Base-by-base conservation (phyloP, 2,329 filamentous ascomycete species). In the Verticillium nubilum region DNA sequence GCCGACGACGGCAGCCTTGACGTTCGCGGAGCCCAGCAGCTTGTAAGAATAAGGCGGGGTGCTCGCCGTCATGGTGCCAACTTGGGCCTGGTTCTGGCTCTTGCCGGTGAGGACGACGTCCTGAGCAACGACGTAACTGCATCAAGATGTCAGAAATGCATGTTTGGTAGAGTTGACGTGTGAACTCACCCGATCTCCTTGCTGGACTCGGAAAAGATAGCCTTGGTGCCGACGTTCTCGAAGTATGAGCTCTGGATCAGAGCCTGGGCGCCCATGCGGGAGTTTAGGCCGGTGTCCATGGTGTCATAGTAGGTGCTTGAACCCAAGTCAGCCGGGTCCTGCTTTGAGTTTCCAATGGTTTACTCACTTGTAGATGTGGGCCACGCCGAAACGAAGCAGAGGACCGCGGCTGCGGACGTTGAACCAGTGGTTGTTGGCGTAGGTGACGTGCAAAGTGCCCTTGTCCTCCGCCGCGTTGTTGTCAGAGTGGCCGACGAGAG, bases 401-500 rank as follows among this genome's bases (percentile, higher is more conserved):
- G 86, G 86, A 0, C 73, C 75, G 58, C 86, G 85, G 13, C 81
- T 85, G 76, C 86, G 84, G 69, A 86, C 72, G 74, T 87, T 86
- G 61, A 69, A 67, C 77, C 78, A 87, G 75, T 82, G 76, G 78
- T 88, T 88, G 76, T 86, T 81, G 72, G 78, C 77, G 69, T 85
- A 86, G 25, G 86, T 87, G 47, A 88, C 74, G 65, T 74, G 80
- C 37, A 88, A 75, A 65, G 85, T 78, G 62, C 85, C 85, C 3
- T 67, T 80, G 70, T 88, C 85, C 64, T 84, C 80, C 29, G 68
- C 73, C 17, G 66, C 73, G 70, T 85, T 85, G 70, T 61, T 76
- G 73, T 85, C 79, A 17, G 76, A 80, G 76, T 85, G 81, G 5
- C 80, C 82, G 57, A 85, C 73, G n/a, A 86, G 75, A 0, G 79